Conservation (phyloP, 1,139 yeast species). For the Kazachstania sp. region DNA sequence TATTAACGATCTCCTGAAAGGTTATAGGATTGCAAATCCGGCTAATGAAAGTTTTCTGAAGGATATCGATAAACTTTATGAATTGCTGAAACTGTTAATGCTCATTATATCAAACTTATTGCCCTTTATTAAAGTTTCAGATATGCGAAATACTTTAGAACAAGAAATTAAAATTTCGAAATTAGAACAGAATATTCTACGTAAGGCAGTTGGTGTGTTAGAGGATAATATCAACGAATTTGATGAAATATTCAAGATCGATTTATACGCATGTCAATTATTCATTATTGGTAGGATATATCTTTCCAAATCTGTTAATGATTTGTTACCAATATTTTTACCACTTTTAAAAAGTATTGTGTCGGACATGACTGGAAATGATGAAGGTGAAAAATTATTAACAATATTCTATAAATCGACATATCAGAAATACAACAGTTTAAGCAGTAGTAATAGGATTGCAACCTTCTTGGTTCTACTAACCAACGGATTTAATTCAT, state of each 20-base stretch:
- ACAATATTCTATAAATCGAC: conserved; percentile 45
- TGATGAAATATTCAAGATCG: conserved; percentile 60
- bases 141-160: conserved; percentile 29
- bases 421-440: conserved; percentile 19
- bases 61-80: conserved; percentile 71
- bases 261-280: conserved; percentile 61
- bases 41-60: conserved; percentile 36
- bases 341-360: conserved; percentile 51
- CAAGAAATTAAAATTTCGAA: conserved; percentile 17
- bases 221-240: conserved; percentile 55
- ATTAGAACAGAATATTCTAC: conserved; percentile 39
- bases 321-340: conserved; percentile 44
- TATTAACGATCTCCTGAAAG: conserved; percentile 40
- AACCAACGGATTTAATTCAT: conserved; percentile 13
- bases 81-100: conserved; percentile 62
- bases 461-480: conserved; percentile 18
- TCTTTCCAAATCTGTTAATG: conserved; percentile 20
- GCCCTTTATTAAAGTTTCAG: conserved; percentile 48
- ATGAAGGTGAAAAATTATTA: conserved; percentile 44
- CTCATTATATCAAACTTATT: conserved; percentile 51
- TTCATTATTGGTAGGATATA: conserved; percentile 55
- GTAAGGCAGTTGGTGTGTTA: conserved; percentile 46
- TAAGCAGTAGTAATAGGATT: conserved; percentile 14
- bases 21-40: conserved; percentile 25
- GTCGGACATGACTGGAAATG: conserved; percentile 32